Conservation (phyloP, 2,329 filamentous ascomycete species). For the Ilyonectria sp. region DNA sequence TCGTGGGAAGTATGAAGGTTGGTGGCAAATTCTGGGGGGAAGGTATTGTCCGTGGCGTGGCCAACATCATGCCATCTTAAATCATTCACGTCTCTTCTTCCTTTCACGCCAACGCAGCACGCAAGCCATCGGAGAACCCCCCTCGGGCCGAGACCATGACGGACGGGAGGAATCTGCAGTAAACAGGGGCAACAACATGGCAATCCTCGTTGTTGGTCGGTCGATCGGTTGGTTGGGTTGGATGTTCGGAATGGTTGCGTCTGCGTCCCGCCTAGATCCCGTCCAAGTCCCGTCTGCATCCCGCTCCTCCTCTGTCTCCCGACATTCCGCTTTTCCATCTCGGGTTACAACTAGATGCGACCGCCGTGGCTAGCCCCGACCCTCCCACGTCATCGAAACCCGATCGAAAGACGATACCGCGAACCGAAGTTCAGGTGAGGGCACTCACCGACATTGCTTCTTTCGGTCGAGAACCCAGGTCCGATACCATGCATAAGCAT, state of each 20-base stretch:
- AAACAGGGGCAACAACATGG: conserved; percentile 7
- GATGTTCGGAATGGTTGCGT: conserved; percentile 2
- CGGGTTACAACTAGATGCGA: neutral
- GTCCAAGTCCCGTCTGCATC: conserved; percentile 12
- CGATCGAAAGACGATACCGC: conserved; percentile 15
- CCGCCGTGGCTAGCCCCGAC: neutral
- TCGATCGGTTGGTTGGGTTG: conserved; percentile 19
- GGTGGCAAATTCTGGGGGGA: conserved; percentile 18
- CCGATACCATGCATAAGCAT: neutral
- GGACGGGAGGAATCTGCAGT: conserved; percentile 22
- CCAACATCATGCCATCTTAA: conserved; percentile 33
- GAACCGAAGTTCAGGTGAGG: neutral
- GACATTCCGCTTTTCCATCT: neutral
- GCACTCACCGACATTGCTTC: conserved; percentile 22
- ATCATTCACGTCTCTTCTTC: conserved; percentile 17
- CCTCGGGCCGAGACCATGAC: conserved; percentile 28
- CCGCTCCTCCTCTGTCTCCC: neutral
- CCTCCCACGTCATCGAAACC: conserved; percentile 23
- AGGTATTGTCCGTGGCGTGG: conserved; percentile 3
- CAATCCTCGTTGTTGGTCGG: conserved; percentile 20
- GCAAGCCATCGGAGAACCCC: conserved; percentile 20
- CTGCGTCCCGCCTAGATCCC: conserved; percentile 14
- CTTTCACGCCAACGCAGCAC: conserved; percentile 10
- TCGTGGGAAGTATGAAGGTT: conserved; percentile 5
- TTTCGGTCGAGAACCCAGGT: conserved; percentile 22